Evolutionary conservation across 1,284 basidiomycete species (phyloP).

Genomic region (Cystobasidiaceae sp.): DNA sequence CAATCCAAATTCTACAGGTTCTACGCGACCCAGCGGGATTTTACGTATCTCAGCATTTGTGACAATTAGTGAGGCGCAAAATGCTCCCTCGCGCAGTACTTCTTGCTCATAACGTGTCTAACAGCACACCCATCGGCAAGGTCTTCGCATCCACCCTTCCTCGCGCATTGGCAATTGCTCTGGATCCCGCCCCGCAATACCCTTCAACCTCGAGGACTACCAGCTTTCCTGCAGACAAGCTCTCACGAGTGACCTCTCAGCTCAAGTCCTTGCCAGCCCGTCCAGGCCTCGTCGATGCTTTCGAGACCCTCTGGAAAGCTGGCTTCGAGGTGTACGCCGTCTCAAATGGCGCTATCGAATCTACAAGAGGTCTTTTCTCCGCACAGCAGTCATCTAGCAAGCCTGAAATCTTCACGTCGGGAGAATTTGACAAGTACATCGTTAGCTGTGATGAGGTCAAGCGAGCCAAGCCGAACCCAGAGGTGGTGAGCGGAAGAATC

Average conservation of each 20-base stretch:
- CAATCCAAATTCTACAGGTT: conserved; percentile 15
- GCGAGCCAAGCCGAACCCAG: conserved; percentile 27
- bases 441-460: conserved; percentile 30
- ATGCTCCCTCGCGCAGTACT: not conserved
- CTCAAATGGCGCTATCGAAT: conserved; percentile 25
- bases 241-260: not conserved
- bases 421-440: conserved; percentile 30
- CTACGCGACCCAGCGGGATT: conserved; percentile 29
- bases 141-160: conserved; percentile 29
- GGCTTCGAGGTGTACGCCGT: conserved; percentile 28
- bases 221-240: conserved; percentile 19
- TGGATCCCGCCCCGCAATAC: conserved; percentile 27
- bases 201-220: conserved; percentile 15
- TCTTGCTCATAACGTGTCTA: not conserved
- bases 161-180: conserved; percentile 25
- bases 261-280: conserved; percentile 13
- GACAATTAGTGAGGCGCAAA: not conserved
- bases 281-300: conserved; percentile 25
- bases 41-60: conserved; percentile 25
- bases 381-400: conserved; percentile 6
- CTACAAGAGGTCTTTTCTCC: conserved; percentile 15
- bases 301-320: conserved; percentile 23
- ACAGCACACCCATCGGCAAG: conserved; percentile 23
- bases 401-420: conserved; percentile 12
- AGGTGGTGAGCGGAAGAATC: conserved; percentile 1